A percentile compares a stretch with the other conserved stretches of the same genome.
phyloP scores from a whole-genome alignment of 129 eudicot genomes.

The Artemisia tridentata region DNA sequence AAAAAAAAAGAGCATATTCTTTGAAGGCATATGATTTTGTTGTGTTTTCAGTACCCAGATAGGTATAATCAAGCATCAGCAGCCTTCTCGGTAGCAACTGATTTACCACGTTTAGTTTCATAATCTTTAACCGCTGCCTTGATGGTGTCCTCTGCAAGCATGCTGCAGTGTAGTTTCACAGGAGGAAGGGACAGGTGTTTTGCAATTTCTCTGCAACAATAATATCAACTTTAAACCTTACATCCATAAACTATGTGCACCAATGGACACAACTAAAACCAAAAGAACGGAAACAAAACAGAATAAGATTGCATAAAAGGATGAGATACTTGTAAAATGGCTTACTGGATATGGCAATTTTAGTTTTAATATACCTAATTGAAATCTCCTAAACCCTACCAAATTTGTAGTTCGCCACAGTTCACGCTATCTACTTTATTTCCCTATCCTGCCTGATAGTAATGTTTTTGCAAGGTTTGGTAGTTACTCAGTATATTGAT shows the following conservation, averaged over 20 bases:
- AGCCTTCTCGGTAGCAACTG: conserved; percentile 43
- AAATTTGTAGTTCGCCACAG: neutral
- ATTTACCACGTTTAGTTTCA: conserved; percentile 58
- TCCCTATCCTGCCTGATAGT: neutral
- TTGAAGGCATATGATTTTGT: conserved; percentile 7
- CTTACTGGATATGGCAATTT: too few species aligned
- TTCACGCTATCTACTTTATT: neutral
- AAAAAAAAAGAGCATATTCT: neutral
- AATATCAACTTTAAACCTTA: neutral
- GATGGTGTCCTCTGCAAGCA: conserved; percentile 99
- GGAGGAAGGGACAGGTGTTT: conserved; percentile 97
- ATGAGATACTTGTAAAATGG: too few species aligned
- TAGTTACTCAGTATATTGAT: too few species aligned
- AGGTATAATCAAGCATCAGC: conserved; percentile 47
- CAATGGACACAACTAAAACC: too few species aligned
- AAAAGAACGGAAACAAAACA: too few species aligned
- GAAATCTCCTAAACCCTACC: neutral
- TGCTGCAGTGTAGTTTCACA: conserved; percentile 92
- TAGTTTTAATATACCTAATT: neutral
- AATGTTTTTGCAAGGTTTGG: neutral
- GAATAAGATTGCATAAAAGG: too few species aligned
- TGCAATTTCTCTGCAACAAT: conserved; percentile 84
- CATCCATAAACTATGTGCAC: neutral
- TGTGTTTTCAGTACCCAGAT: neutral
- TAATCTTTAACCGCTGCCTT: conserved; percentile 95